Evolutionary conservation across 345 rosid genomes (phyloP).

Genomic region (Mallotus nudiflorus): DNA sequence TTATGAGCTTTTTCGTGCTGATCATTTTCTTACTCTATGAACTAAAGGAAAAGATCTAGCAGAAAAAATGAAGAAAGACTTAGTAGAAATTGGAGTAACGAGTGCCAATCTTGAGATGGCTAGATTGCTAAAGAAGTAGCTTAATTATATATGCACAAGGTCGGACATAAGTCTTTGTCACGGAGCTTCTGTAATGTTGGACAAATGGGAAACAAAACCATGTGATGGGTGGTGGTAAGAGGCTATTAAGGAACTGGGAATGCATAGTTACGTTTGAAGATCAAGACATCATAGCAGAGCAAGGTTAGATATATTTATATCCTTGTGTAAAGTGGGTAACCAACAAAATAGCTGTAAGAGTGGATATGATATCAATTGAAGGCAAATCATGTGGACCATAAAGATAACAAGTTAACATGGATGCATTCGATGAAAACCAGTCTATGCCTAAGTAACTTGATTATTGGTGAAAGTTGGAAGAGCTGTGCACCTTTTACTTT

Average conservation of each 20-base stretch:
- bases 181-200: background rate
- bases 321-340: background rate
- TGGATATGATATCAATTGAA: too few species aligned
- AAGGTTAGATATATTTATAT: background rate
- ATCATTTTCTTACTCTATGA: slow-evolving; percentile 1
- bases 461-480: background rate
- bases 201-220: background rate
- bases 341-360: background rate
- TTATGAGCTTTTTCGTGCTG: slow-evolving; percentile 3
- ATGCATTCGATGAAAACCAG: background rate
- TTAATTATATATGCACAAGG: background rate
- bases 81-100: background rate
- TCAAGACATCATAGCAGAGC: too few species aligned
- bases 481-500: background rate
- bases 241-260: background rate
- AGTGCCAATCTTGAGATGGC: background rate
- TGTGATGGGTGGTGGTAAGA: background rate
- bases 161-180: too few species aligned
- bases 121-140: background rate
- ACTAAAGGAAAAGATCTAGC: background rate
- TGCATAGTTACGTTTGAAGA: background rate
- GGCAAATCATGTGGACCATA: background rate
- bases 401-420: background rate
- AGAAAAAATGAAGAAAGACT: background rate
- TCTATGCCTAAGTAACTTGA: background rate